Evolutionary conservation across 805 yeast genomes (phyloP).

Genomic region (Ogataea glucozyma): DNA sequence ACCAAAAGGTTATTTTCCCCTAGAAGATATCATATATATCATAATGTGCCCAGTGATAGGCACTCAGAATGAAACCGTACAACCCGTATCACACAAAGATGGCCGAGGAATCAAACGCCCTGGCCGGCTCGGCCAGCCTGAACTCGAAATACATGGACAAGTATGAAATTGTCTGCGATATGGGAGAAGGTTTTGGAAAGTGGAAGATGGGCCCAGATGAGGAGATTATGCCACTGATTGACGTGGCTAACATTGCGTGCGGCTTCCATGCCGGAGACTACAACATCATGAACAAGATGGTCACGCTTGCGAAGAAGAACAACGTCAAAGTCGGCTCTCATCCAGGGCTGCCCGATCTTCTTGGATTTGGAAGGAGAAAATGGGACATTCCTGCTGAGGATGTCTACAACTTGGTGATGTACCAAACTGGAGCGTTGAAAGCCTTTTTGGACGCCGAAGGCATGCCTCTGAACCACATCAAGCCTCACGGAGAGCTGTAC

Average conservation of each 20-base stretch:
- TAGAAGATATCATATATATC: no score
- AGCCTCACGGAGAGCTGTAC: conserved; percentile 43
- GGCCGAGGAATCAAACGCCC: conserved; percentile 4
- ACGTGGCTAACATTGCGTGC: conserved; percentile 43
- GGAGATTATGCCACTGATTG: conserved; percentile 41
- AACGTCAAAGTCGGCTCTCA: conserved; percentile 41
- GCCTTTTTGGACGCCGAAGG: conserved; percentile 40
- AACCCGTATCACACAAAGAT: background rate
- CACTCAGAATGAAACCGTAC: no score
- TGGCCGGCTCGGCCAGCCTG: conserved; percentile 20
- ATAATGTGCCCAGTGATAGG: no score
- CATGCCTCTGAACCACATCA: conserved; percentile 35
- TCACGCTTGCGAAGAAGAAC: conserved; percentile 36
- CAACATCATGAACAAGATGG: conserved; percentile 38
- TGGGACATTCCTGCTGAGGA: conserved; percentile 40
- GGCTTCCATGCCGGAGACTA: conserved; percentile 45
- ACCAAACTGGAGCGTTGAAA: conserved; percentile 42
- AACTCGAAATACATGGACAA: conserved; percentile 29
- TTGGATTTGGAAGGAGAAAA: conserved; percentile 42
- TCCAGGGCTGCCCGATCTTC: conserved; percentile 41
- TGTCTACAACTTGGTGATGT: conserved; percentile 37
- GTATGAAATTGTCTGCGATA: conserved; percentile 19
- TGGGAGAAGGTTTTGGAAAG: conserved; percentile 39
- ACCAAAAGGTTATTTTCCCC: background rate
- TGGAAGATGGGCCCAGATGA: conserved; percentile 42